Evolutionary conservation across 805 yeast genomes (phyloP).

Genomic region (Kodamaea kakaduensis): DNA sequence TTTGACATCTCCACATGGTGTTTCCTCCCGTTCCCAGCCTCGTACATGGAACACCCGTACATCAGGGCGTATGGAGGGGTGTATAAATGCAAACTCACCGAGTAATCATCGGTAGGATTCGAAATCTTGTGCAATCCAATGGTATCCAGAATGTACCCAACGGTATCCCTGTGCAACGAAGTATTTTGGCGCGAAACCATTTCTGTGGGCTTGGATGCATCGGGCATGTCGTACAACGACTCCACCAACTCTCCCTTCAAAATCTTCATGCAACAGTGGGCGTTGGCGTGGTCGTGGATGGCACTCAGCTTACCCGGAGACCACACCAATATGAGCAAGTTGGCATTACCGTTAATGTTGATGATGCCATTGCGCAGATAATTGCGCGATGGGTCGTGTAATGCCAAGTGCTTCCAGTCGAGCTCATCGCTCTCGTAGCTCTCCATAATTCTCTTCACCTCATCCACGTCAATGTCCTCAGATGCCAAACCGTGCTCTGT

Average conservation of each 20-base stretch:
- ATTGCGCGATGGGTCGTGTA: slow-evolving; percentile 45
- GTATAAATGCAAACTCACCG: slow-evolving; percentile 66
- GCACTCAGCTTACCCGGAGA: slow-evolving; percentile 59
- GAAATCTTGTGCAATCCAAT: slow-evolving; percentile 64
- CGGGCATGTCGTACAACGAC: slow-evolving; percentile 51
- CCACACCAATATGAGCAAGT: slow-evolving; percentile 67
- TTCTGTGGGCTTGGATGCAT: slow-evolving; percentile 19
- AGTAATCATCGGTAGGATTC: slow-evolving; percentile 41
- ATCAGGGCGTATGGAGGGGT: slow-evolving; percentile 73
- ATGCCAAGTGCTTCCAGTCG: slow-evolving; percentile 61
- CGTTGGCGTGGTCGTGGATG: slow-evolving; percentile 72
- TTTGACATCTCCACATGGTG: slow-evolving; percentile 57
- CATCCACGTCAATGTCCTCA: slow-evolving; percentile 50
- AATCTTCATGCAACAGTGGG: slow-evolving; percentile 73
- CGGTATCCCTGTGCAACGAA: slow-evolving; percentile 37
- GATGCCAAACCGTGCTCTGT: slow-evolving; percentile 33
- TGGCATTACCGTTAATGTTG: slow-evolving; percentile 67
- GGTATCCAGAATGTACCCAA: slow-evolving; percentile 61
- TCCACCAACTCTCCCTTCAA: slow-evolving; percentile 58
- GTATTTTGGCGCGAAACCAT: slow-evolving; percentile 26
- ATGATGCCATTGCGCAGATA: slow-evolving; percentile 71
- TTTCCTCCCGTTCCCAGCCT: slow-evolving; percentile 44
- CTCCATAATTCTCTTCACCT: slow-evolving; percentile 44
- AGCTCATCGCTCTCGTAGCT: slow-evolving; percentile 42
- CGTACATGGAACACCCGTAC: slow-evolving; percentile 52